Evolutionary conservation across 2,329 filamentous ascomycete species (phyloP).

Genomic region (Pestalotiopsis sp.): DNA sequence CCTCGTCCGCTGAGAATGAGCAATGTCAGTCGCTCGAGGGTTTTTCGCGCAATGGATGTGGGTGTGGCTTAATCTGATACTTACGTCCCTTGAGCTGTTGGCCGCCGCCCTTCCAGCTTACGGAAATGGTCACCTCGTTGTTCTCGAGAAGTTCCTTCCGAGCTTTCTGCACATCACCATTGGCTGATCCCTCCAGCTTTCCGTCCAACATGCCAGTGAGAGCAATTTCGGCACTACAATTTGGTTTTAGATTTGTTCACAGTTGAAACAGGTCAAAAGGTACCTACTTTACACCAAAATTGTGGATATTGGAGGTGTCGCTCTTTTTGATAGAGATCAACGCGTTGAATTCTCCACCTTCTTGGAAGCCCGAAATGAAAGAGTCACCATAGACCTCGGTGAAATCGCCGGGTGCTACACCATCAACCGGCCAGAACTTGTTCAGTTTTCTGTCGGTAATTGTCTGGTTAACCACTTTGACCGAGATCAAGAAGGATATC

Average conservation of each 20-base stretch:
- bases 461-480: conserved; percentile 1
- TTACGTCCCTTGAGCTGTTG: background rate
- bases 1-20: background rate
- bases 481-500: background rate
- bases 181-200: background rate
- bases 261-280: background rate
- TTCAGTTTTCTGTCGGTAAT: background rate
- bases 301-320: background rate
- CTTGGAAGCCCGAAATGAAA: background rate
- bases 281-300: background rate
- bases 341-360: conserved; percentile 1
- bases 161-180: background rate
- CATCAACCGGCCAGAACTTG: background rate
- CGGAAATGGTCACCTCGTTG: background rate
- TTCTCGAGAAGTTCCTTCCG: background rate
- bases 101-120: conserved; percentile 3
- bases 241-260: background rate
- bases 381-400: conserved; percentile 1
- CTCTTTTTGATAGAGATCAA: background rate
- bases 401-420: background rate
- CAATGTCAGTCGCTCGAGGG: background rate
- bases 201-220: background rate
- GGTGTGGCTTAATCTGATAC: background rate
- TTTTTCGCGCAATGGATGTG: background rate
- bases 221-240: background rate